Percentiles rank a stretch among this genome's conserved stretches.
Evolutionary conservation across 208 protist genomes (phyloP).

Genomic region (Herpetomonas tarakana): DNA sequence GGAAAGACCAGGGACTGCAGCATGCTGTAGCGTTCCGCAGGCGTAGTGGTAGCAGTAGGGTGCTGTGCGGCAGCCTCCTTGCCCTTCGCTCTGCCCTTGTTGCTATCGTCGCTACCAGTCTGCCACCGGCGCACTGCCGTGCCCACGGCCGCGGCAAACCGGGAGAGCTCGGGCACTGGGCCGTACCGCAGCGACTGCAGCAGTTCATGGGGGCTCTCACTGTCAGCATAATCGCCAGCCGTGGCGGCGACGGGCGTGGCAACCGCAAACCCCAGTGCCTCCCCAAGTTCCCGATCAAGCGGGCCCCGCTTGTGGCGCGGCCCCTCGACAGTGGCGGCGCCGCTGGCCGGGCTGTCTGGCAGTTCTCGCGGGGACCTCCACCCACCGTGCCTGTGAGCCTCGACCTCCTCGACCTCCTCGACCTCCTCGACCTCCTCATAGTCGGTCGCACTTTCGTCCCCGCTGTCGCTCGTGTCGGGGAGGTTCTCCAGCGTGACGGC

Average conservation of each 20-base stretch:
- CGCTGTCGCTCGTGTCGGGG: neutral
- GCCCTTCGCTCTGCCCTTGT: neutral
- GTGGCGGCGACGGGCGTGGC: too few species aligned
- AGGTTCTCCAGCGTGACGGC: neutral
- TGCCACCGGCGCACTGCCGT: neutral
- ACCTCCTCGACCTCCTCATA: neutral
- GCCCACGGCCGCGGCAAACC: neutral
- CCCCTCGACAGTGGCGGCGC: neutral
- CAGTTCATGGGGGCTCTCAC: neutral
- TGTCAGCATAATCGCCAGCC: neutral
- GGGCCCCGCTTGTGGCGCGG: too few species aligned
- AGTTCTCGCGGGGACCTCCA: neutral
- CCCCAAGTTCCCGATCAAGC: neutral
- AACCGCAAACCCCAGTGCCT: neutral
- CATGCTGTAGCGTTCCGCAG: neutral
- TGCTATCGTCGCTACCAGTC: neutral
- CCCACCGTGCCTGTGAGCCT: neutral
- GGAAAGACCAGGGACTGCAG: neutral
- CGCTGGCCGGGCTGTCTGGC: neutral
- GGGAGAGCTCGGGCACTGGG: neutral
- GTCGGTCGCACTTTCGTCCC: neutral
- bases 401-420: neutral
- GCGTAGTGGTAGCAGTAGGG: too few species aligned
- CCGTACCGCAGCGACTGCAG: neutral
- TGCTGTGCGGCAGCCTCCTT: neutral